A percentile compares a stretch with the other conserved stretches of the same genome.
Evolutionary conservation across 2,329 filamentous ascomycete genomes (phyloP).

Genomic region (Elsinoe arachidis): DNA sequence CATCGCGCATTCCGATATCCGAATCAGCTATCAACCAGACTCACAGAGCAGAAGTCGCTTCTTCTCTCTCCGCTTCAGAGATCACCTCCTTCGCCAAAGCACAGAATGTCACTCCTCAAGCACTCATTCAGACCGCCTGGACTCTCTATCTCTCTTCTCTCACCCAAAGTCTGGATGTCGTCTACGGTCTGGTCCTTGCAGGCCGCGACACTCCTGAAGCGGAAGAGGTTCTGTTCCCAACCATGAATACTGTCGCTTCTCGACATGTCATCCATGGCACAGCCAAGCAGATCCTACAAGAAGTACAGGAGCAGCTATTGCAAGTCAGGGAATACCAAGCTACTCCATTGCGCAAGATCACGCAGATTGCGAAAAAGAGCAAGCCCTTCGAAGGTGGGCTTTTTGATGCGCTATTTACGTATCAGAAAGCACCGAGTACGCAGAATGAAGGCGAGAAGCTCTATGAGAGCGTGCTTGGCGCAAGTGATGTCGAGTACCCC

Average conservation of each 20-base stretch:
- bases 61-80: conserved; percentile 32
- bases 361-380: conserved; percentile 46
- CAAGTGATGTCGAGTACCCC: conserved; percentile 68
- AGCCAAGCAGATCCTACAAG: conserved; percentile 54
- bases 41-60: conserved; percentile 41
- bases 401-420: conserved; percentile 60
- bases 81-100: conserved; percentile 55
- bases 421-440: conserved; percentile 46
- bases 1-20: conserved; percentile 31
- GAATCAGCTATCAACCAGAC: conserved; percentile 14
- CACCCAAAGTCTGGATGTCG: conserved; percentile 59
- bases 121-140: conserved; percentile 69
- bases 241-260: conserved; percentile 82
- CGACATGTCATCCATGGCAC: conserved; percentile 65
- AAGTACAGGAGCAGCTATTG: conserved; percentile 63
- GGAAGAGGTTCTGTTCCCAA: conserved; percentile 67
- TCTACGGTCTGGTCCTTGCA: conserved; percentile 75
- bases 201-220: conserved; percentile 68
- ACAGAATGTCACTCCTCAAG: conserved; percentile 63
- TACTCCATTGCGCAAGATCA: conserved; percentile 65
- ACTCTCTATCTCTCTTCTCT: conserved; percentile 58
- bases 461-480: conserved; percentile 54
- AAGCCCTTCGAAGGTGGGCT: conserved; percentile 31
- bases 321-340: conserved; percentile 64
- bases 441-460: conserved; percentile 29